Conservation (phyloP, 306 rosid genomes). For the Malus domestica region ASM211411v1 NC_041799.1:4150501-4151000, state of each 20-base stretch:
- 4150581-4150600: background rate
- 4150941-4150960: constrained; percentile 44
- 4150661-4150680: background rate
- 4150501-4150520: background rate
- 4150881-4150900: constrained; percentile 40
- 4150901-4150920: constrained; percentile 41
- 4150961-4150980: constrained; percentile 42
- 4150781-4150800: background rate
- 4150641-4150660: background rate
- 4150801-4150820: constrained; percentile 31
- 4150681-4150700: constrained; percentile 10
- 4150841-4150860: constrained; percentile 17
- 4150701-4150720: constrained; percentile 48
- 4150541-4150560: too few relatives aligned
- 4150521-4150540: background rate
- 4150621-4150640: background rate
- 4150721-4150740: constrained; percentile 40
- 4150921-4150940: constrained; percentile 34
- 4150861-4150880: constrained; percentile 24
- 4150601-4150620: background rate
- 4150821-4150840: constrained; percentile 32
- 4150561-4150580: background rate
- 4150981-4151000: constrained; percentile 28
- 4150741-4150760: constrained; percentile 34
- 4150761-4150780: constrained; percentile 9